Evolutionary conservation across 2,329 filamentous ascomycete genomes (phyloP).

Genomic region (Curvularia eragrostidis): DNA sequence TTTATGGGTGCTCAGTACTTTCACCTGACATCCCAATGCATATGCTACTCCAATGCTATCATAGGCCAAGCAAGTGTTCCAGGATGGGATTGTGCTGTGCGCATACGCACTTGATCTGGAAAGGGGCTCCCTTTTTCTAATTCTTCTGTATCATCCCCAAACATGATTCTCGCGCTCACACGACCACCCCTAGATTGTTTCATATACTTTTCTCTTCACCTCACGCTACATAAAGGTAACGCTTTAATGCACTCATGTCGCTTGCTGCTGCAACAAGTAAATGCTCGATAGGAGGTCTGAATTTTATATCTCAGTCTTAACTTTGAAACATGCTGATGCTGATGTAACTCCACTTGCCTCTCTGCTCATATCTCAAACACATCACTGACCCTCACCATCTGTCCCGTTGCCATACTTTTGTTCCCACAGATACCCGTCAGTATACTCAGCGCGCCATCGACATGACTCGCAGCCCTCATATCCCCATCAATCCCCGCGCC

Average conservation of each 20-base stretch:
- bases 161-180: not conserved
- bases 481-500: slow-evolving; percentile 55
- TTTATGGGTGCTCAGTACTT: not conserved
- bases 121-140: no score
- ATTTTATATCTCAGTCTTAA: not conserved
- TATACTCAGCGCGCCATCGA: slow-evolving; percentile 66
- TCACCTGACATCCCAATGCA: not conserved
- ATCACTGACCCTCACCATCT: slow-evolving; percentile 64
- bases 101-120: no score
- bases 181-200: not conserved
- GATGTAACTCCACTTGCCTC: not conserved
- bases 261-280: not conserved
- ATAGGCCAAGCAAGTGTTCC: no score
- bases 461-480: slow-evolving; percentile 64
- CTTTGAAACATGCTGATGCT: not conserved
- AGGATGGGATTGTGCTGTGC: not conserved
- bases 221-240: not conserved
- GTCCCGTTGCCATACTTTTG: slow-evolving; percentile 62
- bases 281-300: not conserved
- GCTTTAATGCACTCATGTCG: not conserved
- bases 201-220: not conserved
- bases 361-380: slow-evolving; percentile 20
- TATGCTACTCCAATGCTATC: no score
- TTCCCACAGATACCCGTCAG: slow-evolving; percentile 67
- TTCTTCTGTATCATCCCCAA: no score